Base-by-base conservation (phyloP, 2,329 filamentous ascomycete species). In the Epichloe gansuensis region DNA sequence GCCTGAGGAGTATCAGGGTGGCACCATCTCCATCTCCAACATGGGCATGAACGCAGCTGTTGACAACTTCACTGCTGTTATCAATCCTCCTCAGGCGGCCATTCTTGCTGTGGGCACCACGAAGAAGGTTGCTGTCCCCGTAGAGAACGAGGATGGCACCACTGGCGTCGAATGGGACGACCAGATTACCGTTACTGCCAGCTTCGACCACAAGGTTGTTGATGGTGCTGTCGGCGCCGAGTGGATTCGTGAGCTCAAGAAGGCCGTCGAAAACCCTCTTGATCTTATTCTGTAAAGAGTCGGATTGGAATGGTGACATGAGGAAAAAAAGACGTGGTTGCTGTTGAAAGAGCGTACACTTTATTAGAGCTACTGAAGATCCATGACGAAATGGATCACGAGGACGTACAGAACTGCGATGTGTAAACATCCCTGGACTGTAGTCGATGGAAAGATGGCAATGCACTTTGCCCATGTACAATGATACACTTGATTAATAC, bases 11-110 rank as follows among this genome's bases (percentile, higher is more conserved):
- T 98, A 95, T 83, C 91, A 96, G 79, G 93, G 93, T 53, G 93
- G 93, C 69, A 95, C 89, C 69, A 95, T 98, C 75, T 96, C 91
- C 71, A 97, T 98, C 74, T 95, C 88, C 75, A 98, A 98, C 83
- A 95, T 98, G 93, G 93, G 93, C 72, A 98, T 98, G 93, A 98
- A 98, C 81, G 67, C 84, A 47, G 91, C 93, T 49, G 85, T 98
- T 58, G 91, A 97, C 74, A 83, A 91, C 69, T 98, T 98, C 76
- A 97, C 93, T 50, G 93, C 93, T 61, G 87, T 98, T 67, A 95
- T 98, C 80, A 98, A 98, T 82, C 93, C 94, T 60, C 93, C 93
- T 51, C 94, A 98, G 77, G 88, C 93, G 52, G 86, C 83, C 67
- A 98, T 98, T 69, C 80, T 98, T 58, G 91, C 93, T 52, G 88